Base-by-base conservation (phyloP, 169 alveolate genomes). In the Cryptosporidium felis region DNA sequence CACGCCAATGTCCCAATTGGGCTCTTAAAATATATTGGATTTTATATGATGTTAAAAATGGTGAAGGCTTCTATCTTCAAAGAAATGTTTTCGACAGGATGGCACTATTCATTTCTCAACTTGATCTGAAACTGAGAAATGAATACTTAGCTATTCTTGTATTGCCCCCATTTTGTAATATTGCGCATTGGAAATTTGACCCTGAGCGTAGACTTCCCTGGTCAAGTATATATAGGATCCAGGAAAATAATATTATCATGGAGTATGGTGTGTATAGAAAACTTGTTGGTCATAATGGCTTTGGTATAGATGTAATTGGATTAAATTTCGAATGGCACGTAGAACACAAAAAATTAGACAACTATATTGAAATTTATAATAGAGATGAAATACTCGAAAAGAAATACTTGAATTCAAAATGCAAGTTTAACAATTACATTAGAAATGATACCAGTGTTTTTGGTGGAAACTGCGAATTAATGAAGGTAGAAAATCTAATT, bases 61-160 rank as follows among this genome's bases (percentile, higher is more conserved):
- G 85, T 38, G 85, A 74, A 30, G 85, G 85, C 3, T 74, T 74
- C 45, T 51, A 74, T 53, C 53, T 74, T 8, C 85, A 74, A 74
- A 74, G 59, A 53, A 36, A 26, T 1, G 85, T 74, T 6, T 74
- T 74, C 40, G 49, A 74, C 56, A 74, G 85, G 32, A 74, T 58
- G 66, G 66, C 66, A 8, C 40, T 74, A 36, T 30, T 21, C 16
- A 40, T 58, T 32, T 23, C 85, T 5, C 32, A 21, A 1, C 61
- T 74, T 36, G 40, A 10, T 6, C 32, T 40, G 14, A 23, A 51
- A 47, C 3, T 16, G 23, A 3, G 30, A 3, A 28, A 36, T n/a
- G 41, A 32, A 3, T 9, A 0, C 12, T 16, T 36, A 8, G 46
- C 49, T 10, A 51, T 47, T 8, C 74, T 74, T 16, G 42, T 74